These are phyloP conservation scores for Nectriaceae sp. DNA, from an alignment of 2,329 filamentous ascomycete genomes.

Conservation along the genomic window DNA sequence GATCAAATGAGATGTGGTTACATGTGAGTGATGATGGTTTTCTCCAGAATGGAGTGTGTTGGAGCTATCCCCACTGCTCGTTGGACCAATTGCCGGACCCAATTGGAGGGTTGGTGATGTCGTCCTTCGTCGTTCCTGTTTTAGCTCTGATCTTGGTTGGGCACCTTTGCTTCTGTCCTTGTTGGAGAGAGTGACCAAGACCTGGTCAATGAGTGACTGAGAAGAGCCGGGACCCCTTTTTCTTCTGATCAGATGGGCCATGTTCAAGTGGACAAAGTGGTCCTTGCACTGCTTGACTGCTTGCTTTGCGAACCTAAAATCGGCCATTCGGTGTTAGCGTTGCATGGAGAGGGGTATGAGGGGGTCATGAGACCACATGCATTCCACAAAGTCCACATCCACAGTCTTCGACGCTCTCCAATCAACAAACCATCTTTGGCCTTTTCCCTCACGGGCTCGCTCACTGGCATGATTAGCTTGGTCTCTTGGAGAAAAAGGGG, in stretches of 20 bases:
- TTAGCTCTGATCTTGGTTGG: constrained; percentile 6
- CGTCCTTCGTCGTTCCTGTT: constrained; percentile 8
- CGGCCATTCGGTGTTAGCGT: constrained; percentile 29
- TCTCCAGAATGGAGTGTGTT: background rate
- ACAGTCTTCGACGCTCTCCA: constrained; percentile 22
- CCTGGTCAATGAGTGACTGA: no score
- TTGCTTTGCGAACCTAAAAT: constrained; percentile 31
- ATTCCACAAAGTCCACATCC: constrained; percentile 27
- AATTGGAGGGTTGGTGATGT: constrained; percentile 11
- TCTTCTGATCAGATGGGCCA: constrained; percentile 26
- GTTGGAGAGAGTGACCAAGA: background rate
- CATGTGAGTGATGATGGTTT: background rate
- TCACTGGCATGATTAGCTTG: constrained; percentile 4
- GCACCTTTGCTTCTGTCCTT: background rate
- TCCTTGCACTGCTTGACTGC: background rate
- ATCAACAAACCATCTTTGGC: background rate
- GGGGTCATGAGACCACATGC: constrained; percentile 32
- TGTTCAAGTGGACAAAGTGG: constrained; percentile 1
- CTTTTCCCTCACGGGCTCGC: constrained; percentile 14
- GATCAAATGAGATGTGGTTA: background rate
- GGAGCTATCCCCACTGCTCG: background rate
- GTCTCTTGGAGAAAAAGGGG: background rate
- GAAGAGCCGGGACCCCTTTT: no score
- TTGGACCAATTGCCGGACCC: constrained; percentile 10
- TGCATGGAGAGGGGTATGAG: constrained; percentile 7